These are phyloP conservation scores for Dioscorea zingiberensis DNA, from an alignment of 106 monocot genomes.

Conservation along the genomic window DNA sequence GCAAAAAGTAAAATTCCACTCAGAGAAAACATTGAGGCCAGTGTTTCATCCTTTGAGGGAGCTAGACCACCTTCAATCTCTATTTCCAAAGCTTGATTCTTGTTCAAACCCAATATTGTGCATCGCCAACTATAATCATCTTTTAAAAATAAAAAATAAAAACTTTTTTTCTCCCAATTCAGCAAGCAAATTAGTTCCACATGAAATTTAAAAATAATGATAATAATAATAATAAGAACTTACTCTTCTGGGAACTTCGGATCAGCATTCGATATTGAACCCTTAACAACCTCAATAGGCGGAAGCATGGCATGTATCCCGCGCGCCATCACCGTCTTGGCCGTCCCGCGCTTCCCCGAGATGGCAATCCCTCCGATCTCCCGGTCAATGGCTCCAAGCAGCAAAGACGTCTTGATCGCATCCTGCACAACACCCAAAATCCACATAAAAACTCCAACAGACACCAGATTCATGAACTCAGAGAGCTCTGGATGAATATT, in stretches of 20 bases:
- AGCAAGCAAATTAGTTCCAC: no score
- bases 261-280: constrained; percentile 89
- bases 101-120: no score
- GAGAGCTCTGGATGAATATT: neutral
- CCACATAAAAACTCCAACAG: neutral
- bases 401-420: constrained; percentile 90
- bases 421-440: constrained; percentile 34
- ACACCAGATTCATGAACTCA: neutral
- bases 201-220: no score
- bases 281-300: constrained; percentile 87
- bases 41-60: no score
- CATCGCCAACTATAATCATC: no score
- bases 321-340: constrained; percentile 98
- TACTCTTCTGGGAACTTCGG: constrained; percentile 82
- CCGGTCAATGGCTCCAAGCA: constrained; percentile 92
- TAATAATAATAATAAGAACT: constrained; percentile 1
- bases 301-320: constrained; percentile 95
- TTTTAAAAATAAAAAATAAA: no score
- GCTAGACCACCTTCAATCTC: no score
- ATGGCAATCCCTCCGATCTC: constrained; percentile 98
- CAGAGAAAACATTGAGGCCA: no score
- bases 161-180: no score
- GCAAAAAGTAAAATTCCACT: no score
- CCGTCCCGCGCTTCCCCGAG: constrained; percentile 91
- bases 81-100: no score